Conservation (phyloP, 371 early-diverging fungal species). For the Entomophthora muscae region DNA sequence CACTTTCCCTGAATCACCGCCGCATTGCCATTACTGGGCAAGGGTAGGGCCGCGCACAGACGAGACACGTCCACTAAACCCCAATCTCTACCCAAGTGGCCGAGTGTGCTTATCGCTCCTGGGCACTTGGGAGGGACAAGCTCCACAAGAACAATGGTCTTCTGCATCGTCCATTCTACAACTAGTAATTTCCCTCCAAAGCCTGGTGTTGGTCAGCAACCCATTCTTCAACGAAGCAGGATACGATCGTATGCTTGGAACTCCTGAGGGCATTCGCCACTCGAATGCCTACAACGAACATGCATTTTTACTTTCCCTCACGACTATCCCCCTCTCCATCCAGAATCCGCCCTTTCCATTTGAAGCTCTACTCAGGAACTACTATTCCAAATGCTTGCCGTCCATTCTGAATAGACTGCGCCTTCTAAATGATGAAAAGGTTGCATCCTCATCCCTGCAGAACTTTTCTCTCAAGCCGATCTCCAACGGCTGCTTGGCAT, state of each 20-base stretch:
- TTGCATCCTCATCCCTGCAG: background rate
- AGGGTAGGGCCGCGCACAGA: background rate
- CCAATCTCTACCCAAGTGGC: constrained; percentile 16
- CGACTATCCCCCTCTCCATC: background rate
- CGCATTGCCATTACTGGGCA: constrained; percentile 25
- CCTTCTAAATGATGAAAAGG: background rate
- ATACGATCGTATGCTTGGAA: constrained; percentile 25
- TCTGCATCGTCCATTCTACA: constrained; percentile 23
- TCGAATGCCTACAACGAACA: constrained; percentile 25
- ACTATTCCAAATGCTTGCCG: background rate
- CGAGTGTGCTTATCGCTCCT: constrained; percentile 29
- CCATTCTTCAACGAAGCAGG: constrained; percentile 37
- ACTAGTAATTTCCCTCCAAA: constrained; percentile 28
- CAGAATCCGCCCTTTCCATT: background rate
- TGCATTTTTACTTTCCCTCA: constrained; percentile 23
- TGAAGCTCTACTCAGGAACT: background rate
- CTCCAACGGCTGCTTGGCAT: background rate
- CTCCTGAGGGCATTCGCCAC: constrained; percentile 20
- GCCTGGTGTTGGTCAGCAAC: constrained; percentile 24
- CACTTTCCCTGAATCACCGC: constrained; percentile 27
- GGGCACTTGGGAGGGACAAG: constrained; percentile 32
- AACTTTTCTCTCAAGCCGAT: background rate
- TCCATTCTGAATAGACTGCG: background rate
- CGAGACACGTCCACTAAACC: constrained; percentile 2
- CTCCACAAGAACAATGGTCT: constrained; percentile 27